Evolutionary conservation across 345 rosid genomes (phyloP).

Genomic region (Sapria himalayana): DNA sequence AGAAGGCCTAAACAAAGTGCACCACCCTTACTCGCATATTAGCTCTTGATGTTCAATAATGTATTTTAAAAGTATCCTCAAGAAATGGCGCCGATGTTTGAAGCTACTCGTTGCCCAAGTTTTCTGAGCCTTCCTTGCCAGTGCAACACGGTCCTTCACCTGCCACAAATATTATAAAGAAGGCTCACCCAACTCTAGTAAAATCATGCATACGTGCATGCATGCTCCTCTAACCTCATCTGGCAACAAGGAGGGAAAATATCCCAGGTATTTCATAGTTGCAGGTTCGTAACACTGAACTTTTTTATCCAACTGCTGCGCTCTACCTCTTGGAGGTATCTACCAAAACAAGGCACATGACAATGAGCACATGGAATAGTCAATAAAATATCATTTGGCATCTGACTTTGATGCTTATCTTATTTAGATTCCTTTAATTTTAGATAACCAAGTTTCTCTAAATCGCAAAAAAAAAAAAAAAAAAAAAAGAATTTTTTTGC

Average conservation of each 20-base stretch:
- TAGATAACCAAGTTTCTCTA: too few relatives aligned
- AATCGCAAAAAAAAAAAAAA: too few relatives aligned
- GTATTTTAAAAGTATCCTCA: slow-evolving; percentile 76
- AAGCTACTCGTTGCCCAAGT: slow-evolving; percentile 82
- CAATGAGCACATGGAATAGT: neutral
- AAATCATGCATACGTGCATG: neutral
- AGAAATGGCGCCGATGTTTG: slow-evolving; percentile 82
- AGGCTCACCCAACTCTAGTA: neutral
- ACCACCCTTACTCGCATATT: slow-evolving; percentile 73
- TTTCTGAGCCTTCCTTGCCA: slow-evolving; percentile 85
- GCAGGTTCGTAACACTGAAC: slow-evolving; percentile 98
- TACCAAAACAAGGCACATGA: slow-evolving; percentile 8
- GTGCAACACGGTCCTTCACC: slow-evolving; percentile 63
- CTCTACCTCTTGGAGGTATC: slow-evolving; percentile 90
- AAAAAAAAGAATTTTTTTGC: too few relatives aligned
- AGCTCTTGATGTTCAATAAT: slow-evolving; percentile 84
- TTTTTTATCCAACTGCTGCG: slow-evolving; percentile 58
- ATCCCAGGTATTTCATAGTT: slow-evolving; percentile 91
- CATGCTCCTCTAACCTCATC: slow-evolving; percentile 35
- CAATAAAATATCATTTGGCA: too few relatives aligned
- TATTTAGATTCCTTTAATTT: too few relatives aligned
- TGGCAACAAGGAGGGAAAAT: slow-evolving; percentile 43
- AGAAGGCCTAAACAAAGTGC: too few relatives aligned
- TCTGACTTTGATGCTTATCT: too few relatives aligned
- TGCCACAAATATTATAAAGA: slow-evolving; percentile 9